Base-by-base conservation (phyloP, 176 grass and related monocot species). In the Otatea glauca region DNA sequence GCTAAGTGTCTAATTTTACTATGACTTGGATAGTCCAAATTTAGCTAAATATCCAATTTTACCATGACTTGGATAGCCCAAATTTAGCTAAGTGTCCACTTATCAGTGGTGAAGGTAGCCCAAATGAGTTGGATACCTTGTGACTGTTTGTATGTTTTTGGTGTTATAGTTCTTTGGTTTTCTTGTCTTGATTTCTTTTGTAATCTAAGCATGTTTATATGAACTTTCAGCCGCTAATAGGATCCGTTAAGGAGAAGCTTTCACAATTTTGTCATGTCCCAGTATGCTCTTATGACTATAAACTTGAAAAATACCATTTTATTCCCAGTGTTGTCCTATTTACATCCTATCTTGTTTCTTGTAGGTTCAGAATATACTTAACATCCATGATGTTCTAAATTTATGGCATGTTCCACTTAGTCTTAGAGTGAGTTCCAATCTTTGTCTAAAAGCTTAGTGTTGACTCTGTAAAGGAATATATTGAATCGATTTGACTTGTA, bases 201-300 rank as follows among this genome's bases (percentile, higher is more conserved):
- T 4, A 14, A 65, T 76, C 42, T 35, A 7, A 47, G 17, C 3
- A 37, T 61, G 43, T 69, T 71, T 84, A 48, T 68, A 20, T 92
- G 9, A 72, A 80, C 53, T 83, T 88, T 86, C 88, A 98, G 96
- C 93, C 96, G 69, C 81, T 98, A 90, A 81, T 85, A 37, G 93
- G 89, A 74, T 94, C 76, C n/a, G 92, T 92, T 6, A 98, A 94
- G 70, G 91, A 93, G 65, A 98, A 98, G 83, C 96, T 98, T 83
- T 98, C 93, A 51, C 93, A 98, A 85, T 98, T 98, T 83, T 98
- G 96, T 74, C 96, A 98, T 90, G 96, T 98, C 6, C 91, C 96
- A 74, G 96, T 98, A 88, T 86, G 93, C 25, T 82, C 58, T 65
- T 68, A 14, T 77, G 42, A 42, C 69, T 44, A 47, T 69, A 44